phyloP scores from a whole-genome alignment of 768 basidiomycete species.

The Scleroderma citrinum region DNA sequence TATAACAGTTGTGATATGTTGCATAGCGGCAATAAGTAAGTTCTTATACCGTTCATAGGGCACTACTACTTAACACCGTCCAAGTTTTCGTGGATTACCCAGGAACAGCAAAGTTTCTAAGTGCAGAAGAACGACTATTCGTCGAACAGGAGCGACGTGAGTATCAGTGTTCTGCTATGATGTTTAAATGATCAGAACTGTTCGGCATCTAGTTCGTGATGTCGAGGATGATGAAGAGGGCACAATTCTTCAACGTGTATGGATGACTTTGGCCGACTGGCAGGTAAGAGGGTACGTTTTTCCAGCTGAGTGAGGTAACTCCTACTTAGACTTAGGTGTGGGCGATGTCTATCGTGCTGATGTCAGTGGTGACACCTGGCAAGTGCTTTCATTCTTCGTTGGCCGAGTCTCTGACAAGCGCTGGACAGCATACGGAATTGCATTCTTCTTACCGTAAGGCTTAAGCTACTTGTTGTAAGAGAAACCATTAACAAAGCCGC shows the following conservation, averaged over 20 bases:
- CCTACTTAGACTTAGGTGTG: neutral
- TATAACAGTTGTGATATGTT: slow-evolving; percentile 50
- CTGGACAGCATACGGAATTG: slow-evolving; percentile 56
- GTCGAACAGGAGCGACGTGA: slow-evolving; percentile 52
- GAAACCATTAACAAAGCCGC: neutral
- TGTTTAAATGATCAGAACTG: neutral
- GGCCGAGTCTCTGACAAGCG: neutral
- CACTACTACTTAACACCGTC: too few relatives aligned
- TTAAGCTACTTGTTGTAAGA: neutral
- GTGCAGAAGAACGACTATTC: slow-evolving; percentile 52
- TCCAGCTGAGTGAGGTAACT: neutral
- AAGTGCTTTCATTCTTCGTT: slow-evolving; percentile 23
- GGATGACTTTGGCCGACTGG: slow-evolving; percentile 52
- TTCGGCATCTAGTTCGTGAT: slow-evolving; percentile 42
- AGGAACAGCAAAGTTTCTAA: slow-evolving; percentile 51
- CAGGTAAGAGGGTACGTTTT: slow-evolving; percentile 33
- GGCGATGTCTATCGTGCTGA: slow-evolving; percentile 35
- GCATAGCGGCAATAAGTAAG: slow-evolving; percentile 47
- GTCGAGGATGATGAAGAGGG: slow-evolving; percentile 61
- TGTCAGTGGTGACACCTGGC: slow-evolving; percentile 57
- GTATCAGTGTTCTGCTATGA: slow-evolving; percentile 5
- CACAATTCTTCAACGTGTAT: slow-evolving; percentile 46
- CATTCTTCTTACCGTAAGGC: slow-evolving; percentile 63
- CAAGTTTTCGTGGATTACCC: slow-evolving; percentile 61
- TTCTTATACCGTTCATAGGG: neutral